These are phyloP conservation scores for Arxiozyma slooffiae DNA, from an alignment of 1,139 yeast genomes.

Conservation along the genomic window DNA sequence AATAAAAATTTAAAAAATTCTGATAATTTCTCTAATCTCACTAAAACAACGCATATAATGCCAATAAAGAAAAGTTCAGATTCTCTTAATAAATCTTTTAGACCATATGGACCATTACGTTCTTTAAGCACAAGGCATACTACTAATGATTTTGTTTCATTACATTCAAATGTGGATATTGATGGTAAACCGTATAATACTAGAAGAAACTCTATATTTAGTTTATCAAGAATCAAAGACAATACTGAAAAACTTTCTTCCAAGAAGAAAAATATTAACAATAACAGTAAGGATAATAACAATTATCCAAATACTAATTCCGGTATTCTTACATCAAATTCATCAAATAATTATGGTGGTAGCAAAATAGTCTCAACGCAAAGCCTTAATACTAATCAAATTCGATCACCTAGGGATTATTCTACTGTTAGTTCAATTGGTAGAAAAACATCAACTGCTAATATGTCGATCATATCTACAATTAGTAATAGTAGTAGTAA, in stretches of 20 bases:
- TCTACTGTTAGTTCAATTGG: neutral
- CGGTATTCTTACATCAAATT: too few relatives aligned
- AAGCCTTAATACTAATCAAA: neutral
- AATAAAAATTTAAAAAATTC: neutral
- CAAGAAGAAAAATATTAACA: neutral
- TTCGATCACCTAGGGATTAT: neutral
- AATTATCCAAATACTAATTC: constrained; percentile 6
- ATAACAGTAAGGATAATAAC: neutral
- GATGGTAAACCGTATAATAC: neutral
- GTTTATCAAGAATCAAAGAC: constrained; percentile 3
- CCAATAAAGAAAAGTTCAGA: constrained; percentile 3
- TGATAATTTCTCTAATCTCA: neutral
- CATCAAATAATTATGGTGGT: constrained; percentile 2
- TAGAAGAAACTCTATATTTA: constrained; percentile 6
- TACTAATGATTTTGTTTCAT: neutral
- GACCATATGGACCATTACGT: neutral
- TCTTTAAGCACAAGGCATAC: neutral
- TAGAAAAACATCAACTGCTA: neutral
- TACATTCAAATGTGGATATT: neutral
- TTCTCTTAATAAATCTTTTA: constrained; percentile 6
- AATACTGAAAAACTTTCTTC: neutral
- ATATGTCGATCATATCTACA: neutral
- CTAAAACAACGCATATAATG: neutral
- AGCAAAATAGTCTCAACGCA: neutral
- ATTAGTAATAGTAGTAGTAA: neutral